These are phyloP conservation scores for Globisporangium splendens DNA, from an alignment of 352 stramenopile species.

Conservation along the genomic window DNA sequence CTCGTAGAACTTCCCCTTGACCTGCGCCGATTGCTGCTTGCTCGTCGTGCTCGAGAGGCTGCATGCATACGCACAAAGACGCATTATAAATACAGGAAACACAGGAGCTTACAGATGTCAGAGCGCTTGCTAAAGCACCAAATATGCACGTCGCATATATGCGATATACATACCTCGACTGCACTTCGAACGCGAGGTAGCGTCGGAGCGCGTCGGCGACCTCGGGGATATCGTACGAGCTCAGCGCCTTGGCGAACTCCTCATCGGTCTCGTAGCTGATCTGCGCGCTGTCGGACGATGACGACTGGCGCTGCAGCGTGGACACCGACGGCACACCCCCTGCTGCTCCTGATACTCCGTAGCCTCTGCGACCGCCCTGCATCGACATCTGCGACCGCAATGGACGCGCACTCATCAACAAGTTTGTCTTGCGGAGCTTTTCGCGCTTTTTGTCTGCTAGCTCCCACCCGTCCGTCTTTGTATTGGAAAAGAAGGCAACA, in stretches of 20 bases:
- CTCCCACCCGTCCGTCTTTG: neutral
- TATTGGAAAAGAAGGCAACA: neutral
- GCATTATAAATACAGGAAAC: too few relatives aligned
- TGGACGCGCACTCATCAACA: constrained; percentile 5
- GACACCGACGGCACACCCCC: neutral
- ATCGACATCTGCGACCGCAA: constrained; percentile 13
- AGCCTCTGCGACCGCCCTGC: neutral
- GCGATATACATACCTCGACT: constrained; percentile 37
- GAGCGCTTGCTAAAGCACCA: too few relatives aligned
- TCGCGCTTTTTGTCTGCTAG: too few relatives aligned
- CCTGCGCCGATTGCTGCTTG: constrained; percentile 76
- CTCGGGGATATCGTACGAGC: constrained; percentile 61
- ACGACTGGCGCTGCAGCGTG: constrained; percentile 18
- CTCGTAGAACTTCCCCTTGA: constrained; percentile 82
- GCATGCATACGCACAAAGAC: neutral
- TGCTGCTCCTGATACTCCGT: neutral
- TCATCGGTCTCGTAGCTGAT: constrained; percentile 64
- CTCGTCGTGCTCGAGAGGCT: constrained; percentile 42
- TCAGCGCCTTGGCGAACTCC: constrained; percentile 62
- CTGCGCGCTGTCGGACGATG: constrained; percentile 10
- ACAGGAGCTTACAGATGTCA: too few relatives aligned
- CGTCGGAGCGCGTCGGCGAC: constrained; percentile 57
- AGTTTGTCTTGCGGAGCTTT: neutral
- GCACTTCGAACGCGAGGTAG: constrained; percentile 67
- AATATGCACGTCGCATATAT: neutral